These are phyloP conservation scores for Calonectria crousiana DNA, from an alignment of 2,329 filamentous ascomycete species.

Conservation along the genomic window DNA sequence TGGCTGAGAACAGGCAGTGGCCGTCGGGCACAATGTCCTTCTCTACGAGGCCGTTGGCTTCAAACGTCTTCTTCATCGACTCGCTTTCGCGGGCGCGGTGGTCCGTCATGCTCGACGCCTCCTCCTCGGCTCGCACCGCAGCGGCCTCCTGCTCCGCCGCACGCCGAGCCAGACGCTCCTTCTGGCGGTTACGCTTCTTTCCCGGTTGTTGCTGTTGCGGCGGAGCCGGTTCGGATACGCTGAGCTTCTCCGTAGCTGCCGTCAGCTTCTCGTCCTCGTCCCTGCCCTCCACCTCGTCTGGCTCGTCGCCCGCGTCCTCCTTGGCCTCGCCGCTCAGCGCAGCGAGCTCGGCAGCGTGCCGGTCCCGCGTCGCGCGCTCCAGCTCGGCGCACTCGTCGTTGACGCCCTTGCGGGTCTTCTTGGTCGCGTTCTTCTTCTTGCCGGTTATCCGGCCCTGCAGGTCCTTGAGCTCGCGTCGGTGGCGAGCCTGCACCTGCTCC, in stretches of 20 bases:
- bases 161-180: slow-evolving; percentile 89
- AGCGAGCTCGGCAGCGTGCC: slow-evolving; percentile 72
- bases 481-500: slow-evolving; percentile 82
- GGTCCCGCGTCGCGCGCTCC: slow-evolving; percentile 74
- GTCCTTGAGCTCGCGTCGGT: slow-evolving; percentile 90
- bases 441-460: slow-evolving; percentile 87
- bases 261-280: slow-evolving; percentile 34
- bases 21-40: slow-evolving; percentile 89
- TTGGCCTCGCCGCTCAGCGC: slow-evolving; percentile 50
- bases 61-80: slow-evolving; percentile 77
- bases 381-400: slow-evolving; percentile 81
- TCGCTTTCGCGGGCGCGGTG: slow-evolving; percentile 77
- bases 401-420: slow-evolving; percentile 82
- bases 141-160: slow-evolving; percentile 85
- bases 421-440: slow-evolving; percentile 97
- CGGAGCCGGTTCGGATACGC: slow-evolving; percentile 25
- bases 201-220: slow-evolving; percentile 42
- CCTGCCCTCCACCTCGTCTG: slow-evolving; percentile 32
- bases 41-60: slow-evolving; percentile 74
- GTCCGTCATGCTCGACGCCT: slow-evolving; percentile 82
- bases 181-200: slow-evolving; percentile 91
- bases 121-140: slow-evolving; percentile 75
- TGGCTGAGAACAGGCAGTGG: slow-evolving; percentile 92
- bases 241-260: slow-evolving; percentile 38
- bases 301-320: slow-evolving; percentile 28